Conservation (phyloP, 495 filamentous ascomycete species). For the Aspergillus bertholletiae region DNA sequence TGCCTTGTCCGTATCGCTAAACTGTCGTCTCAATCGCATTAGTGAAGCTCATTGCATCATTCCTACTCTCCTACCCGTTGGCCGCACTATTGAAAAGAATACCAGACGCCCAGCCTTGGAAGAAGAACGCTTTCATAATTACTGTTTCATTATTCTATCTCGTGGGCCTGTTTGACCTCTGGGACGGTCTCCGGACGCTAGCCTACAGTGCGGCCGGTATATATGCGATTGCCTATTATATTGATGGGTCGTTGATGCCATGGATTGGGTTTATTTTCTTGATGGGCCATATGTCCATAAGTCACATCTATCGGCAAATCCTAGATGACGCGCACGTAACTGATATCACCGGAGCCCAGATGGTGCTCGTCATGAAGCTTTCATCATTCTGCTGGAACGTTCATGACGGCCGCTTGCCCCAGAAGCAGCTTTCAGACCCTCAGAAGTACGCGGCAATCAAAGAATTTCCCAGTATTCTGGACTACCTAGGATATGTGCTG, state of each 20-base stretch:
- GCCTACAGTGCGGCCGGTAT: slow-evolving; percentile 72
- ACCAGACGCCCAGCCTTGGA: slow-evolving; percentile 76
- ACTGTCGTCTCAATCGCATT: slow-evolving; percentile 6
- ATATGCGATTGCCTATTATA: slow-evolving; percentile 79
- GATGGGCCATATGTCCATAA: slow-evolving; percentile 94
- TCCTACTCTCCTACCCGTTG: slow-evolving; percentile 90
- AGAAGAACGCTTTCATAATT: slow-evolving; percentile 89
- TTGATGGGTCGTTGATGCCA: slow-evolving; percentile 94
- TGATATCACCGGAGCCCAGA: slow-evolving; percentile 95
- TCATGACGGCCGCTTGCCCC: slow-evolving; percentile 78
- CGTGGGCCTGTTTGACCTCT: slow-evolving; percentile 91
- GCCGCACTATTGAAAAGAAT: slow-evolving; percentile 86
- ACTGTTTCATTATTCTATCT: slow-evolving; percentile 82
- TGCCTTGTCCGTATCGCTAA: neutral
- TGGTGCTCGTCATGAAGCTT: slow-evolving; percentile 99
- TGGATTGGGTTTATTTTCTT: slow-evolving; percentile 93
- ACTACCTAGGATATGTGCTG: slow-evolving; percentile 85
- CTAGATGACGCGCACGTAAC: slow-evolving; percentile 58
- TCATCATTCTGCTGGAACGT: slow-evolving; percentile 97
- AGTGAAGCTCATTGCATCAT: slow-evolving; percentile 93
- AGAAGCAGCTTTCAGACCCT: slow-evolving; percentile 74
- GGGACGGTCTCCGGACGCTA: slow-evolving; percentile 79
- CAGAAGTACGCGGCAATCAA: slow-evolving; percentile 79
- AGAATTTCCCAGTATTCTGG: slow-evolving; percentile 67
- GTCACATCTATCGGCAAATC: slow-evolving; percentile 78